Evolutionary conservation across 495 filamentous ascomycete species (phyloP).

Genomic region (Platismatia glauca): DNA sequence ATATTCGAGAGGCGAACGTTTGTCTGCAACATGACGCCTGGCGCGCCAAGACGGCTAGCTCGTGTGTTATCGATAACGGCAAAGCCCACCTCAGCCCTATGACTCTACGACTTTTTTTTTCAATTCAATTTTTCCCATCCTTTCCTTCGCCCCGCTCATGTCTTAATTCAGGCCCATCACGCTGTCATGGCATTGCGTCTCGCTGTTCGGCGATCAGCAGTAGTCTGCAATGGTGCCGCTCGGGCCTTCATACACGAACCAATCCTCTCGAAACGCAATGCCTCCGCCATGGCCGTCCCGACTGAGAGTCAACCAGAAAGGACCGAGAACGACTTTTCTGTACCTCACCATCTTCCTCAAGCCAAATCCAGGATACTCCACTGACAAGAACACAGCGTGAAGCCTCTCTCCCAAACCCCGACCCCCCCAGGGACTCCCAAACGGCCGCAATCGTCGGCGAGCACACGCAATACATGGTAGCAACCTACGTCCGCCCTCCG

Average conservation of each 20-base stretch:
- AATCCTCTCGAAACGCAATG: constrained; percentile 12
- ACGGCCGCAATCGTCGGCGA: constrained; percentile 64
- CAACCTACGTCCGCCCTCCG: constrained; percentile 86
- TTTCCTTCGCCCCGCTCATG: not conserved
- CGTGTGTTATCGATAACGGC: not conserved
- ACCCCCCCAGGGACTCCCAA: constrained; percentile 68
- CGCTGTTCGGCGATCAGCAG: not conserved
- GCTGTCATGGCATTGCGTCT: constrained; percentile 11
- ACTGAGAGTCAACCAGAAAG: constrained; percentile 18
- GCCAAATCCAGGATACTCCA: not conserved
- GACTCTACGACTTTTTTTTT: not conserved
- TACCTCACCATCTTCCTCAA: not conserved
- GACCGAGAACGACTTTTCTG: constrained; percentile 14
- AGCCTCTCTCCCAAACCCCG: constrained; percentile 58
- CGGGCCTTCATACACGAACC: not conserved
- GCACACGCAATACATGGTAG: constrained; percentile 79
- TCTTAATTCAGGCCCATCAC: not conserved
- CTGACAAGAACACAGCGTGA: constrained; percentile 43
- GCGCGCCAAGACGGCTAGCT: not conserved
- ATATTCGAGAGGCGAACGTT: not conserved
- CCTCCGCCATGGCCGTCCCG: constrained; percentile 26
- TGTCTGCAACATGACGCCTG: not conserved
- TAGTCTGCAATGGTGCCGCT: not conserved
- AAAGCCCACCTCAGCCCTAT: not conserved
- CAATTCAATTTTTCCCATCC: not conserved